A percentile compares a stretch with the other conserved stretches of the same genome.
Conservation (phyloP, 2,329 filamentous ascomycete species). For the Botrytis sinoallii region DNA sequence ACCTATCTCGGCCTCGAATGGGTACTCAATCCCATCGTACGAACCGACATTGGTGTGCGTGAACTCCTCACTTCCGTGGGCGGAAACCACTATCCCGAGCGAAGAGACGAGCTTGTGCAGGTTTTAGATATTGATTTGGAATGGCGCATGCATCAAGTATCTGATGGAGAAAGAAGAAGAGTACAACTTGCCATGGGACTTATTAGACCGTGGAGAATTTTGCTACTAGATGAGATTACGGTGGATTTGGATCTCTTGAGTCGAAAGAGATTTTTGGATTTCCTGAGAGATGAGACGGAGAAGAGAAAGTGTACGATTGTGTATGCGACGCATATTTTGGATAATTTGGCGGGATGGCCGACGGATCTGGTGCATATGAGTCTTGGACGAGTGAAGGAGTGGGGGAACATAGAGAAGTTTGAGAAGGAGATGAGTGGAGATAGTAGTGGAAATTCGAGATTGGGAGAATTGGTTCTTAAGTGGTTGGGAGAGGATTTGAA, state of each 20-base stretch:
- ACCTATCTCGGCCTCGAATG: constrained; percentile 97
- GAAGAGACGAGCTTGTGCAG: constrained; percentile 79
- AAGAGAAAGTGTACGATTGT: constrained; percentile 82
- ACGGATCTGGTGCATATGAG: constrained; percentile 97
- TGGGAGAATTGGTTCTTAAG: constrained; percentile 81
- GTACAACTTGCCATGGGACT: constrained; percentile 97
- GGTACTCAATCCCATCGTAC: constrained; percentile 95
- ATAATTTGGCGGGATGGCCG: constrained; percentile 92
- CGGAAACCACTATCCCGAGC: constrained; percentile 75
- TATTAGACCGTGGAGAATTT: constrained; percentile 82
- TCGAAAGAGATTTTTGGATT: constrained; percentile 78
- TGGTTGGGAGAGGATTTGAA: constrained; percentile 83
- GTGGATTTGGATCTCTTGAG: constrained; percentile 90
- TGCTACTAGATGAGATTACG: constrained; percentile 94
- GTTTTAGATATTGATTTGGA: constrained; percentile 88
- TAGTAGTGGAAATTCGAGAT: constrained; percentile 68
- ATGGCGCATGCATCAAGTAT: constrained; percentile 96
- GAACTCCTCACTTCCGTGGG: constrained; percentile 84
- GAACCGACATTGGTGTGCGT: constrained; percentile 87
- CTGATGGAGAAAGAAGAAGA: constrained; percentile 83
- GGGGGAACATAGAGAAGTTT: constrained; percentile 71
- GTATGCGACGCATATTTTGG: constrained; percentile 95
- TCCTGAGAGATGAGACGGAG: constrained; percentile 85
- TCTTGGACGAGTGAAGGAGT: constrained; percentile 81
- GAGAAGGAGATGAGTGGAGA: constrained; percentile 51